Base-by-base conservation (phyloP, 805 yeast species). In the Myxozyma udenii region DNA sequence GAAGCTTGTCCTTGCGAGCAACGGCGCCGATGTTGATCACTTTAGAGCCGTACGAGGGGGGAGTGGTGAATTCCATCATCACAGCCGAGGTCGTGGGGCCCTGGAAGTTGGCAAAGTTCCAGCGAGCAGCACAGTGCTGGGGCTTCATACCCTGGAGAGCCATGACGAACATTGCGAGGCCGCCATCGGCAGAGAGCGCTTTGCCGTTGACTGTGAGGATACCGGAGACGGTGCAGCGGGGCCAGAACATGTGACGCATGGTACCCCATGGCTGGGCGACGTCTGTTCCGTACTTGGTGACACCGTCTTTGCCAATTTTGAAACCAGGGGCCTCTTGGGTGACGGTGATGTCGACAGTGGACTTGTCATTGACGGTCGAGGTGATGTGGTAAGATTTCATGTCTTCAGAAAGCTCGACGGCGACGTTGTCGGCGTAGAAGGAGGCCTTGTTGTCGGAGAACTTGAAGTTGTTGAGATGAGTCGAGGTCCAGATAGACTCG, bases 91-190 rank as follows among this genome's bases (percentile, higher is more conserved):
- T 75, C 36, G 81, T 73, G 46, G 81, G 77, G 18, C 93, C 84
- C 67, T 87, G 96, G 77, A 86, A 91, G 71, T 87, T 85, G 57
- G 87, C 71, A 68, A 93, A 93, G 71, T 91, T 93, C 98, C 98
- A 93, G 21, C 88, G 72, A 55, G 95, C 87, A 50, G 98, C 98
- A 32, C 97, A 96, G 71, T 93, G 98, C 70, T 93, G 97, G 6
- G 98, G 98, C 71, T 93, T 93, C 98, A 93, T 90, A 56, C 98
- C 98, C 74, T 93, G 98, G 61, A 88, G 73, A 4, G 98, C 98
- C 91, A 87, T 84, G 48, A 91, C 96, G 66, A 82, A 90, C 95
- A 93, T 85, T 44, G 88, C 77, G 16, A 54, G 61, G 24, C 71
- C 72, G 24, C 71, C 72, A 25, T 64, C 60, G 41, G 72, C 61